Evolutionary conservation across 805 yeast genomes (phyloP), one percentile per base, ranked within the genome.

Genomic region (Debaryomyces prosopidis): DNA sequence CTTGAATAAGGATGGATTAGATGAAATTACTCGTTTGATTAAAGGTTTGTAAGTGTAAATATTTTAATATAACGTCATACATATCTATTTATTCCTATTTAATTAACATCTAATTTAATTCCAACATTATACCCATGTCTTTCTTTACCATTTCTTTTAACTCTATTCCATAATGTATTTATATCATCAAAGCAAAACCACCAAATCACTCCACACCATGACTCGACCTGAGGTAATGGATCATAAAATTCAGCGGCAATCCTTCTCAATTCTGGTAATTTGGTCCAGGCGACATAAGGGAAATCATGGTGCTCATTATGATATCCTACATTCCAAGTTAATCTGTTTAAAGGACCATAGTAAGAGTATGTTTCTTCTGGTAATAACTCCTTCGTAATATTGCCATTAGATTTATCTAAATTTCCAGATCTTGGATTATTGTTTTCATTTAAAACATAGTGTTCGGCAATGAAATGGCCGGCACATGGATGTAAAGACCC

Each of bases 281-380:
- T 80, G 0, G 94, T 79, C 97, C 97, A 90, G 0, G 97, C 92
- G 55, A 90, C 78, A 62, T 84, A 90, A 1, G 97, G 97, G 75
- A 90, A 90, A 68, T 90, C 97, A 61, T 90, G 97, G 65, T 90
- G 97, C 65, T 90, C 97, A 58, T 87, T 89, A 65, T 90, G 97
- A 61, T 88, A 82, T 2, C 97, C 97, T 7, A 89, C 97, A 57
- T 90, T 90, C 92, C 96, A 90, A 1, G 94, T 88, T 51, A 91
- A 68, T 33, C 75, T 47, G 59, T 90, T 90, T 53, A 90, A 73
- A 19, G 80, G 67, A 0, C 97, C 97, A 57, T 90, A 90, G 67
- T 90, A 90, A 6, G 95, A 86, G 60, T 84, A 90, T 0, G 97
- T 90, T 61, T 90, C 97, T 7, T 80, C 69, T 0, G 92, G 91